A percentile compares a stretch with the other conserved stretches of the same genome.
phyloP scores from a whole-genome alignment of 148 eudicot genomes.

The Hydrangea macrophylla region DNA sequence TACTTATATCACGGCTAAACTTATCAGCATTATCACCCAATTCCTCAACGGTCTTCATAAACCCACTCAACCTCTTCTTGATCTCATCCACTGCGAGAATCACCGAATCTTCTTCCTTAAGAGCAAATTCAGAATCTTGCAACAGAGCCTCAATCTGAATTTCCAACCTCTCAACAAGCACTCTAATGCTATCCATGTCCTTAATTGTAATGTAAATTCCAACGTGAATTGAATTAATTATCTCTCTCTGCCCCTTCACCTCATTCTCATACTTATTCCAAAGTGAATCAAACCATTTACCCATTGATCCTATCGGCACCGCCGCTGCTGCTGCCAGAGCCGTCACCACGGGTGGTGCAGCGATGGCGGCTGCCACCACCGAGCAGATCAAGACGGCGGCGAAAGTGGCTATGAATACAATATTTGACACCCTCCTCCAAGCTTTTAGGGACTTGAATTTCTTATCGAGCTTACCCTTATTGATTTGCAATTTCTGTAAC shows the following conservation, averaged over 20 bases:
- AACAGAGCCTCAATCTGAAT: slow-evolving; percentile 54
- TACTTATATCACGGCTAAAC: slow-evolving; percentile 58
- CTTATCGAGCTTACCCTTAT: slow-evolving; percentile 60
- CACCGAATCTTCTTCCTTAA: slow-evolving; percentile 41
- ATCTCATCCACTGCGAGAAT: slow-evolving; percentile 60
- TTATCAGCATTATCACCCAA: slow-evolving; percentile 48
- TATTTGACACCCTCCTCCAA: slow-evolving; percentile 63
- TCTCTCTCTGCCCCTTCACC: slow-evolving; percentile 46
- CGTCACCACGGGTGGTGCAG: slow-evolving; percentile 67
- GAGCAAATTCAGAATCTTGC: slow-evolving; percentile 52
- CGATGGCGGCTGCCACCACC: slow-evolving; percentile 78
- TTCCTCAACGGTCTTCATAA: slow-evolving; percentile 49
- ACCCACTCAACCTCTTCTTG: slow-evolving; percentile 47
- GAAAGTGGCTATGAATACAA: slow-evolving; percentile 59
- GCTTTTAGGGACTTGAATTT: slow-evolving; percentile 40
- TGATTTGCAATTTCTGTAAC: slow-evolving; percentile 48
- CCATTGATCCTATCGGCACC: slow-evolving; percentile 68
- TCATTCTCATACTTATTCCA: slow-evolving; percentile 69
- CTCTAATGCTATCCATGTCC: slow-evolving; percentile 59
- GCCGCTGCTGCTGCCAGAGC: slow-evolving; percentile 77
- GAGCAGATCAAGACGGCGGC: slow-evolving; percentile 67
- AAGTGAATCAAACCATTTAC: slow-evolving; percentile 71
- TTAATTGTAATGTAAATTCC: slow-evolving; percentile 43
- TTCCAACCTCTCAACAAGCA: slow-evolving; percentile 52
- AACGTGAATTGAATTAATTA: slow-evolving; percentile 44